These are phyloP conservation scores for Aspergillus fischeri DNA, from an alignment of 2,329 filamentous ascomycete species.

Conservation along the genomic window DNA sequence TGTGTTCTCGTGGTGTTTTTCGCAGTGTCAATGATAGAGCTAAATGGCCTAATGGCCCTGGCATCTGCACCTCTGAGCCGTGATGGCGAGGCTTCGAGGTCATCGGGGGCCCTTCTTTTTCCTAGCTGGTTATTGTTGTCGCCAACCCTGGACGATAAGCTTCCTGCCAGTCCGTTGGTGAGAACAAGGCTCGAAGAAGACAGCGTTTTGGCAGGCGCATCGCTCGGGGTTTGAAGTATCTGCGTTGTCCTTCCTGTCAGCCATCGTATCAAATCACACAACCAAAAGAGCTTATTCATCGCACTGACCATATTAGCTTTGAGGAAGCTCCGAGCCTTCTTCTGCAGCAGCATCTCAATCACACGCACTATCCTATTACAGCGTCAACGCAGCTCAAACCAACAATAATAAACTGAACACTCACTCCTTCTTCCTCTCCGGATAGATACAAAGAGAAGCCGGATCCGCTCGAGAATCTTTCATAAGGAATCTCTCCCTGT, in stretches of 20 bases:
- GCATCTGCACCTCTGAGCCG: not conserved
- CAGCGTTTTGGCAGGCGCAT: not conserved
- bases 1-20: not conserved
- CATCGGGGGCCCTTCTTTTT: not conserved
- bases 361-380: slow-evolving; percentile 9
- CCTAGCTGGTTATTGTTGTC: not conserved
- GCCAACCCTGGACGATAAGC: not conserved
- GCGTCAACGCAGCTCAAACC: not conserved
- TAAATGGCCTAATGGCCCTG: slow-evolving; percentile 1
- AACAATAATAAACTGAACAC: slow-evolving; percentile 1
- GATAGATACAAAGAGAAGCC: slow-evolving; percentile 14
- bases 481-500: slow-evolving; percentile 16
- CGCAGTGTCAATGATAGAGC: not conserved
- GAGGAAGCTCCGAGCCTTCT: slow-evolving; percentile 10
- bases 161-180: not conserved
- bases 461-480: slow-evolving; percentile 14
- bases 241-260: not conserved
- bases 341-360: slow-evolving; percentile 15
- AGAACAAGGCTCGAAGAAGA: not conserved
- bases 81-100: not conserved
- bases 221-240: not conserved
- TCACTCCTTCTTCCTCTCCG: slow-evolving; percentile 16
- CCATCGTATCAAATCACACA: not conserved
- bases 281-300: not conserved
- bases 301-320: not conserved